phyloP scores from a whole-genome alignment of 2,329 filamentous ascomycete genomes.

The Neonectria hederae region DNA sequence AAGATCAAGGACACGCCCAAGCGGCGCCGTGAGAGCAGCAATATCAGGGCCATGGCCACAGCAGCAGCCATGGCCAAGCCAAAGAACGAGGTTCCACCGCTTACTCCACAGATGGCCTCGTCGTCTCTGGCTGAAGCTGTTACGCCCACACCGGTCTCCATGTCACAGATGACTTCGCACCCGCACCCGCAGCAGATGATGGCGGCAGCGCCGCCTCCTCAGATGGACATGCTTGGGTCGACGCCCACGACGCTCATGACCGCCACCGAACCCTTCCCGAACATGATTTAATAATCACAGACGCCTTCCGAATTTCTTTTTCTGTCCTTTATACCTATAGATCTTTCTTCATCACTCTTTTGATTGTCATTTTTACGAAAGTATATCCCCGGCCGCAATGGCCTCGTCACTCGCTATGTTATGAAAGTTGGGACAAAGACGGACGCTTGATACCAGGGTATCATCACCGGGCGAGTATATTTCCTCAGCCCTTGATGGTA shows the following conservation, averaged over 20 bases:
- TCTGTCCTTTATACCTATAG: conserved; percentile 29
- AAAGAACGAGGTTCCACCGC: conserved; percentile 56
- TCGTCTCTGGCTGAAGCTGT: conserved; percentile 36
- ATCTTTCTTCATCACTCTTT: conserved; percentile 23
- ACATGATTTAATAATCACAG: conserved; percentile 44
- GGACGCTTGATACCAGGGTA: conserved; percentile 41
- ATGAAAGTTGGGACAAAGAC: conserved; percentile 39
- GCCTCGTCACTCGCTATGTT: conserved; percentile 41
- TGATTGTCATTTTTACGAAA: conserved; percentile 37
- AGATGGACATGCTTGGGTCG: conserved; percentile 33
- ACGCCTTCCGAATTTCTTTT: conserved; percentile 29
- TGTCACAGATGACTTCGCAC: conserved; percentile 43
- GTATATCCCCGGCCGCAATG: conserved; percentile 36
- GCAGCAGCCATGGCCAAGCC: conserved; percentile 57
- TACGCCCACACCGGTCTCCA: conserved; percentile 41
- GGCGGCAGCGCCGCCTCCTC: conserved; percentile 31
- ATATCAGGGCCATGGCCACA: conserved; percentile 55
- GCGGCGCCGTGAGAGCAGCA: conserved; percentile 70
- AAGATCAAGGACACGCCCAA: conserved; percentile 78
- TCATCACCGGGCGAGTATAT: conserved; percentile 22
- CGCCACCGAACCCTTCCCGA: conserved; percentile 40
- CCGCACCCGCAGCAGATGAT: conserved; percentile 41
- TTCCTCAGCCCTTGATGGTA: conserved; percentile 21
- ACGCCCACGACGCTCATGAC: conserved; percentile 39
- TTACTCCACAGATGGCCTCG: conserved; percentile 42